Base-by-base conservation (phyloP, 1,284 basidiomycete species). In the Trametes versicolor region DNA sequence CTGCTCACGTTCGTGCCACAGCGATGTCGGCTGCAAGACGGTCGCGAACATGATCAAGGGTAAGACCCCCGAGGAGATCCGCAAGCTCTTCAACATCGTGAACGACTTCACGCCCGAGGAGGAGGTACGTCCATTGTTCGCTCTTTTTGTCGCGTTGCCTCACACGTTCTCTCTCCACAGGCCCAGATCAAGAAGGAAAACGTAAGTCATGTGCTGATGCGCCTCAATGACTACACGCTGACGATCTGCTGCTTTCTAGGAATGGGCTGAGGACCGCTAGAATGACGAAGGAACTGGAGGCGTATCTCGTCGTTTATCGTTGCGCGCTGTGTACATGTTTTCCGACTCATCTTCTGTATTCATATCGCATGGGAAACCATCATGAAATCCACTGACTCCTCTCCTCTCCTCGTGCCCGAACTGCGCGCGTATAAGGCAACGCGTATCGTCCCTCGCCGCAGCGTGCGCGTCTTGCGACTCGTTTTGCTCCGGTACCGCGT, bases 31-130 rank as follows among this genome's bases (percentile, higher is more conserved):
- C 0, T 99, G 98, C 89, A 99, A 99, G 87, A 99, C 97, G 17
- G 98, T 99, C 10, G 98, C 98, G 32, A 99, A 99, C 87, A 99
- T 99, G 98, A 98, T 98, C 85, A 98, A 98, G 83, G 96, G 96
- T 49, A 98, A 98, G 87, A 95, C 95, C 9, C 95, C 96, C 19
- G 94, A 97, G 77, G 96, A 98, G 81, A 97, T 97, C 74, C 93
- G 96, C 68, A 97, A 97, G 77, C 87, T 97, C 53, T 97, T 98
- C 87, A 98, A 98, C 86, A 97, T 97, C 69, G 93, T 95, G 63
- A 98, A 98, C 79, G 98, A 99, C 82, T 99, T 99, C 77, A 99
- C 97, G 2, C 96, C 97, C 34, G 98, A 99, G 78, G 98, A 99
- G 79, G 98, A 99, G 90, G 92, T 93, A 68, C 53, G 83, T 79